These are phyloP conservation scores for Casuarina glauca DNA, from an alignment of 306 rosid species.

Conservation along the genomic window DNA sequence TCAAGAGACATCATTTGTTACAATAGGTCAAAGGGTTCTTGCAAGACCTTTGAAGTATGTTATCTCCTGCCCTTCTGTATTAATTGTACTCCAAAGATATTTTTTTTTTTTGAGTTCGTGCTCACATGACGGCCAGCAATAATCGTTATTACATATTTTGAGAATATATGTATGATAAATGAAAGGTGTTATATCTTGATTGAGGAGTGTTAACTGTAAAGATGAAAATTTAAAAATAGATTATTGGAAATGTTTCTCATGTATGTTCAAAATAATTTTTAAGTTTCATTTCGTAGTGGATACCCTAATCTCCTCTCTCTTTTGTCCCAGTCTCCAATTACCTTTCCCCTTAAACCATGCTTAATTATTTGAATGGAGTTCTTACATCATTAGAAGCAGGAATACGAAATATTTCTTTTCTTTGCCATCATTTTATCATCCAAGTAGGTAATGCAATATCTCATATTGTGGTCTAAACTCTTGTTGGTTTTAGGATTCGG, in stretches of 20 bases:
- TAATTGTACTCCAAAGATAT: neutral
- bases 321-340: neutral
- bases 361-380: neutral
- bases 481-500: slow-evolving; percentile 68
- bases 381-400: neutral
- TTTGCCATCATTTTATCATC: neutral
- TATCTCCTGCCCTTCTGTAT: slow-evolving; percentile 22
- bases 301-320: neutral
- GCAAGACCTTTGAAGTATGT: slow-evolving; percentile 97
- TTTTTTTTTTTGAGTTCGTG: slow-evolving; percentile 10
- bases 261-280: neutral
- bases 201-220: neutral
- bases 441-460: neutral
- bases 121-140: slow-evolving; percentile 17
- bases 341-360: neutral
- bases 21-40: slow-evolving; percentile 95
- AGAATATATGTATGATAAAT: slow-evolving; percentile 4
- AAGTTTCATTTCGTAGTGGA: neutral
- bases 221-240: neutral
- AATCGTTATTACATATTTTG: slow-evolving; percentile 13
- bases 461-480: slow-evolving; percentile 17
- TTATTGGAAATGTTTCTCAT: neutral
- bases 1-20: slow-evolving; percentile 96
- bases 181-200: neutral
- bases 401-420: neutral